phyloP scores from a whole-genome alignment of 768 basidiomycete species.

The Boletus fagicola region DNA sequence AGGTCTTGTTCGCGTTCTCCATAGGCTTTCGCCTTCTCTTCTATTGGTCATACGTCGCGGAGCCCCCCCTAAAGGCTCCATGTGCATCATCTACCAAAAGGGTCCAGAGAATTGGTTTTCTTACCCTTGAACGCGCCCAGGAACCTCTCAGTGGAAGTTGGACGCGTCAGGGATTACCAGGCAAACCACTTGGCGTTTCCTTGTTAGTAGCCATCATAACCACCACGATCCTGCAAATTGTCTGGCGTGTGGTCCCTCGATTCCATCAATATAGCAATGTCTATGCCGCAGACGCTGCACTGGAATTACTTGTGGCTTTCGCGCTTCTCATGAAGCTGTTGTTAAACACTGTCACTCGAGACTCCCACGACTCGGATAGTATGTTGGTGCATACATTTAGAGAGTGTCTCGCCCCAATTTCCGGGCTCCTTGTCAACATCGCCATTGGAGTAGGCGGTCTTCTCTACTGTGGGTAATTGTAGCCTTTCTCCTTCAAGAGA shows the following conservation, averaged over 20 bases:
- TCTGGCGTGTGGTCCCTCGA: conserved; percentile 53
- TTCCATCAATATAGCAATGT: conserved; percentile 42
- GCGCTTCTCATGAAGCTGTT: conserved; percentile 63
- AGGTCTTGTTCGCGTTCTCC: conserved; percentile 56
- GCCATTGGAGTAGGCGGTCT: conserved; percentile 57
- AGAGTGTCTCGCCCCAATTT: conserved; percentile 48
- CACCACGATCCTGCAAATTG: conserved; percentile 56
- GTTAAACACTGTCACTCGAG: conserved; percentile 48
- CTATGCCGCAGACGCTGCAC: conserved; percentile 55
- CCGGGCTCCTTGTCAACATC: conserved; percentile 51
- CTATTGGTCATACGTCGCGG: conserved; percentile 65
- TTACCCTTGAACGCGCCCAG: conserved; percentile 15
- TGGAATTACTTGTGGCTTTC: conserved; percentile 57
- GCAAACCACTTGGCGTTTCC: conserved; percentile 50
- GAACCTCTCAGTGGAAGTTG: conserved; percentile 58
- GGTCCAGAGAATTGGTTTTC: conserved; percentile 12
- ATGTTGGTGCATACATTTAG: conserved; percentile 44
- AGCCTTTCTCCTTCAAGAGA: not conserved
- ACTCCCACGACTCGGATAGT: conserved; percentile 36
- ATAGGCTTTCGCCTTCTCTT: conserved; percentile 61
- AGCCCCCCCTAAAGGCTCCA: conserved; percentile 42
- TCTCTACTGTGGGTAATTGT: conserved; percentile 48
- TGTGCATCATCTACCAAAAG: conserved; percentile 30
- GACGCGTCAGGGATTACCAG: conserved; percentile 60
- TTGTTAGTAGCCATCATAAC: conserved; percentile 45